phyloP scores from a whole-genome alignment of 2,329 filamentous ascomycete genomes.

The Stachybotrys chartarum region DNA sequence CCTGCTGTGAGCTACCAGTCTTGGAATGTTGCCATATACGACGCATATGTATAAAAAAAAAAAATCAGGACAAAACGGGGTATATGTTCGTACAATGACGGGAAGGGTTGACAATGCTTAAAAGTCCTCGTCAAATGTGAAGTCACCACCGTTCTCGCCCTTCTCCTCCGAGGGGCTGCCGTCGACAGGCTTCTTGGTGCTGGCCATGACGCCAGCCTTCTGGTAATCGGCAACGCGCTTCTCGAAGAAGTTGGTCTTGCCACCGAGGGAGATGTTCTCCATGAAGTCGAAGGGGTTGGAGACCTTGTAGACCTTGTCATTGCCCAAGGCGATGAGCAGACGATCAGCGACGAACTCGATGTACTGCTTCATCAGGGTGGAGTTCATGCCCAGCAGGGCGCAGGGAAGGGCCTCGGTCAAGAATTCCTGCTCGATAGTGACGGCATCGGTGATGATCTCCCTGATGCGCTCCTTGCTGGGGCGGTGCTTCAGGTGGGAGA shows the following conservation, averaged over 20 bases:
- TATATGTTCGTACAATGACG: slow-evolving; percentile 5
- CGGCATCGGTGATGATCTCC: slow-evolving; percentile 89
- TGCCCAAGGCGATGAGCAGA: slow-evolving; percentile 85
- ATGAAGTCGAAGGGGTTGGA: slow-evolving; percentile 99
- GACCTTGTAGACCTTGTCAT: slow-evolving; percentile 86
- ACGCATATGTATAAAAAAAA: not conserved
- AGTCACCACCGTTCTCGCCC: slow-evolving; percentile 64
- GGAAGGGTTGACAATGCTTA: slow-evolving; percentile 40
- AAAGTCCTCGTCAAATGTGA: slow-evolving; percentile 95
- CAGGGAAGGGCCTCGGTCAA: slow-evolving; percentile 90
- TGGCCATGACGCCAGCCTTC: slow-evolving; percentile 97
- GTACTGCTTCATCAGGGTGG: slow-evolving; percentile 97
- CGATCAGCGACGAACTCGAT: slow-evolving; percentile 99
- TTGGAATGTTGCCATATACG: not conserved
- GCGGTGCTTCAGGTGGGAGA: slow-evolving; percentile 93
- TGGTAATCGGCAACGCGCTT: slow-evolving; percentile 99
- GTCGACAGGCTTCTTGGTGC: slow-evolving; percentile 70
- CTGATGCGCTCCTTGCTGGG: slow-evolving; percentile 74
- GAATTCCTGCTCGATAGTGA: slow-evolving; percentile 95
- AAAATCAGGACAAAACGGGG: slow-evolving; percentile 2
- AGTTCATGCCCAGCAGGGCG: slow-evolving; percentile 94
- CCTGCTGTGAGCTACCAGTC: not conserved
- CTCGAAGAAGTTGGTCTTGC: slow-evolving; percentile 99
- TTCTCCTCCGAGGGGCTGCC: slow-evolving; percentile 36
- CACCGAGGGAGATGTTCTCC: slow-evolving; percentile 98